Conservation (phyloP, 2,329 filamentous ascomycete genomes). For the Hysterium pulicare region DNA sequence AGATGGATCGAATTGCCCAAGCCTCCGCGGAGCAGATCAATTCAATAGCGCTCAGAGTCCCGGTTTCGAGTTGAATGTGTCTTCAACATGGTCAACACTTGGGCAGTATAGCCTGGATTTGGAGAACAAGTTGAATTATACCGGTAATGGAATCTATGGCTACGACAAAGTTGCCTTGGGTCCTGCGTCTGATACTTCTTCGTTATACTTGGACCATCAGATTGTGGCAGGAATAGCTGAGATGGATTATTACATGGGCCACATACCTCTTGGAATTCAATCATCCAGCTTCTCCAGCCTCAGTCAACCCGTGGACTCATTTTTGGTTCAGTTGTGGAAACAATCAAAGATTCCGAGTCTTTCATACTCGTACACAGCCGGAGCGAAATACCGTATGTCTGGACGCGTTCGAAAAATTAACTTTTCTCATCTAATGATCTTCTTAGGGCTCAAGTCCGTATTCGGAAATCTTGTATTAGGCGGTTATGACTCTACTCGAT, state of each 20-base stretch:
- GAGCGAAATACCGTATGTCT: slow-evolving; percentile 34
- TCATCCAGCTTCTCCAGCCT: slow-evolving; percentile 19
- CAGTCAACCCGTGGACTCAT: too few relatives aligned
- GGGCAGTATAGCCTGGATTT: slow-evolving; percentile 16
- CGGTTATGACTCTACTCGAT: slow-evolving; percentile 39
- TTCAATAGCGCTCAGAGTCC: slow-evolving; percentile 15
- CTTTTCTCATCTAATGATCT: neutral
- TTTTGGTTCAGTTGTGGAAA: too few relatives aligned
- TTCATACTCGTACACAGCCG: slow-evolving; percentile 34
- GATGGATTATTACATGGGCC: slow-evolving; percentile 29
- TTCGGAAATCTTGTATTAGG: slow-evolving; percentile 37
- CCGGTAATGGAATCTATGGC: slow-evolving; percentile 14
- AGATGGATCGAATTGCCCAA: slow-evolving; percentile 23
- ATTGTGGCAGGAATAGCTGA: slow-evolving; percentile 17
- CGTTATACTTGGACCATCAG: slow-evolving; percentile 11
- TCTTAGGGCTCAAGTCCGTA: slow-evolving; percentile 10
- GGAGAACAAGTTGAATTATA: slow-evolving; percentile 12
- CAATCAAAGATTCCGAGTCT: slow-evolving; percentile 17
- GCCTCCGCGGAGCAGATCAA: slow-evolving; percentile 21
- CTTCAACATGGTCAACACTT: slow-evolving; percentile 14
- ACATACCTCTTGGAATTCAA: slow-evolving; percentile 23
- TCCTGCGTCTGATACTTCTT: slow-evolving; percentile 11
- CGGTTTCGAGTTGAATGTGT: slow-evolving; percentile 15
- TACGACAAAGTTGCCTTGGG: slow-evolving; percentile 28
- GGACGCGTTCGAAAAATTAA: too few relatives aligned